phyloP scores from a whole-genome alignment of 176 grass and related monocot genomes.

The Cenchrus americanus region DNA sequence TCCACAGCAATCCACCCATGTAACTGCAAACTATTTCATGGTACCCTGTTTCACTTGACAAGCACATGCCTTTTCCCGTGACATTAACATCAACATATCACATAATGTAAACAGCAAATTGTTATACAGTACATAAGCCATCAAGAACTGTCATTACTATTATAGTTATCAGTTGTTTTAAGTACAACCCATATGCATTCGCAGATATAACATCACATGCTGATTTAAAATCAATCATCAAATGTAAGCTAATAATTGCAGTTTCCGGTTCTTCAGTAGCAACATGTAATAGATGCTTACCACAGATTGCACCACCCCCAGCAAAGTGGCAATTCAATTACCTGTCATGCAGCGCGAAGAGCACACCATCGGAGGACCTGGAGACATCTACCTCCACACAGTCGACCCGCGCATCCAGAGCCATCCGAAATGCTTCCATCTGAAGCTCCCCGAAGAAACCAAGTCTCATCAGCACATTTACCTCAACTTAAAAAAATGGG shows the following conservation, averaged over 20 bases:
- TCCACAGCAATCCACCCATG: not conserved
- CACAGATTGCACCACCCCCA: not conserved
- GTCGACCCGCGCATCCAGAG: slow-evolving; percentile 69
- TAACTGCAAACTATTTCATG: not conserved
- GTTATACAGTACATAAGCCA: not conserved
- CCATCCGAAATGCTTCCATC: slow-evolving; percentile 79
- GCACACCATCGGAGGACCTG: slow-evolving; percentile 66
- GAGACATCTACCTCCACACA: slow-evolving; percentile 93
- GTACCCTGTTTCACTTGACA: not conserved
- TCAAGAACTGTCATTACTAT: not conserved
- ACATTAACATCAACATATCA: not conserved
- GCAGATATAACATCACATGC: not conserved
- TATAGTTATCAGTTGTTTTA: not conserved
- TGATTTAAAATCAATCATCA: not conserved
- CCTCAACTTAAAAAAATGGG: not conserved
- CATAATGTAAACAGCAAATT: not conserved
- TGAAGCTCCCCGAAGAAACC: slow-evolving; percentile 19
- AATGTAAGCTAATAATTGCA: not conserved
- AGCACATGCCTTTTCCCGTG: not conserved
- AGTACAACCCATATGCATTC: not conserved
- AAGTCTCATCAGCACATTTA: slow-evolving; percentile 5
- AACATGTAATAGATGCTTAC: not conserved
- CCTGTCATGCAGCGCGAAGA: slow-evolving; percentile 90
- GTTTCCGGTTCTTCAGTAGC: not conserved
- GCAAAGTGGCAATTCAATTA: slow-evolving; percentile 26